A percentile compares a stretch with the other conserved stretches of the same genome.
Conservation (phyloP, 345 rosid genomes). For the Physaria fendleri region DNA sequence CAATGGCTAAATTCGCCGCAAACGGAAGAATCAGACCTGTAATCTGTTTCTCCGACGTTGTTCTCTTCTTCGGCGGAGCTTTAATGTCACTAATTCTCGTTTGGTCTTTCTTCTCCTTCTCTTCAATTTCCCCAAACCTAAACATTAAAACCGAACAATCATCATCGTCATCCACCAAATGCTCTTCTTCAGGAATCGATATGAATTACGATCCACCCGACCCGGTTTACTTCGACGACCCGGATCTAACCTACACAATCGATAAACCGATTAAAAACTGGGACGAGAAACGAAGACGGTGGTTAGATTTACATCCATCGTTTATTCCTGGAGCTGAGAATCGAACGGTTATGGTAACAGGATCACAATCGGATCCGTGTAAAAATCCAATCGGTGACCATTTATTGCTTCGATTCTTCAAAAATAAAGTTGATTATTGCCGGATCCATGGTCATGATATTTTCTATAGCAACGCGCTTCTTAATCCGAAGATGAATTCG, state of each 20-base stretch:
- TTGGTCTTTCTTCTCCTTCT: conserved; percentile 59
- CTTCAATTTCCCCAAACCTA: conserved; percentile 22
- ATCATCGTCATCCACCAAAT: neutral
- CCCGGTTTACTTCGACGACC: conserved; percentile 70
- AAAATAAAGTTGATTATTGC: conserved; percentile 91
- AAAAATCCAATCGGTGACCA: conserved; percentile 87
- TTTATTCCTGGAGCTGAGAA: conserved; percentile 51
- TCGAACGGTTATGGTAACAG: conserved; percentile 68
- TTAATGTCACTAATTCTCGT: conserved; percentile 52
- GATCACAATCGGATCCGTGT: conserved; percentile 81
- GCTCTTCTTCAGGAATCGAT: conserved; percentile 27
- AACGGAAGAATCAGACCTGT: conserved; percentile 32
- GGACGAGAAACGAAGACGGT: conserved; percentile 70
- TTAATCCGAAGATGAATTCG: conserved; percentile 65
- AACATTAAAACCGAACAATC: conserved; percentile 2
- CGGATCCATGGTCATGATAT: conserved; percentile 79
- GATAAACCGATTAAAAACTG: conserved; percentile 56
- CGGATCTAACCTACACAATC: conserved; percentile 51
- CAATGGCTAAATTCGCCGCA: conserved; percentile 38
- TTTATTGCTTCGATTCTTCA: conserved; percentile 65
- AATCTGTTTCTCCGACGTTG: conserved; percentile 37
- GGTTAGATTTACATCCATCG: conserved; percentile 72
- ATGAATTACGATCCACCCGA: conserved; percentile 49
- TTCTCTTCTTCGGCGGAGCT: conserved; percentile 60
- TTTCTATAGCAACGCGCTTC: conserved; percentile 71